Evolutionary conservation across 495 filamentous ascomycete species (phyloP), one percentile per base, ranked within the genome.

Genomic region (Neurospora sp.): DNA sequence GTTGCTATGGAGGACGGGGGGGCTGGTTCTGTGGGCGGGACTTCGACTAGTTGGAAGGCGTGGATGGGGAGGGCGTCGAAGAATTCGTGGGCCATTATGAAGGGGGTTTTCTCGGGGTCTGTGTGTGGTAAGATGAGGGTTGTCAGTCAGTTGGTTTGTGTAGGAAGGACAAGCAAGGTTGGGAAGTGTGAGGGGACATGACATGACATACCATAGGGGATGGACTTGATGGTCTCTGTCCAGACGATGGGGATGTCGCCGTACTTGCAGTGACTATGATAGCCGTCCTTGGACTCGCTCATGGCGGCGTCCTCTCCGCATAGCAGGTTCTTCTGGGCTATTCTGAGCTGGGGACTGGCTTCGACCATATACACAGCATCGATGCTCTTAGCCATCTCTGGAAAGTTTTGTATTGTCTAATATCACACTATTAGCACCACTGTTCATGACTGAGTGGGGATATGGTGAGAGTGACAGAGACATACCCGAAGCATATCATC

Each of bases 31-130:
- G 81, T 81, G 39, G 86, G 81, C 54, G 88, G 82, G 40, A 94
- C 82, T 54, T 81, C 62, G 76, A 82, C 79, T 35, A 90, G 90
- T 78, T 97, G 90, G 81, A 99, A 99, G 73, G 93, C 92, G 82
- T 99, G 94, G 78, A 99, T 97, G 44, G 96, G 96, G 7, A 98
- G 91, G n/a, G 96, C 96, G 78, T 99, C 96, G 82, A 99, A 98
- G 85, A 99, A 98, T 80, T 99, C 96, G 80, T 99, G 96, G 12
- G 95, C 96, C 42, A 98, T 88, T 70, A 98, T 96, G 82, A 97
- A 96, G 1, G 96, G 94, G 18, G 90, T 92, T 76, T 93, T 94
- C 73, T 74, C 84, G 73, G 85, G 82, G 78, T 85, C 84, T 81
- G 12, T 16, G 35, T 81, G 12, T 16, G 35, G 4, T 0, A 35